Base-by-base conservation (phyloP, 768 basidiomycete genomes). In the Leccinum imitatum region DNA sequence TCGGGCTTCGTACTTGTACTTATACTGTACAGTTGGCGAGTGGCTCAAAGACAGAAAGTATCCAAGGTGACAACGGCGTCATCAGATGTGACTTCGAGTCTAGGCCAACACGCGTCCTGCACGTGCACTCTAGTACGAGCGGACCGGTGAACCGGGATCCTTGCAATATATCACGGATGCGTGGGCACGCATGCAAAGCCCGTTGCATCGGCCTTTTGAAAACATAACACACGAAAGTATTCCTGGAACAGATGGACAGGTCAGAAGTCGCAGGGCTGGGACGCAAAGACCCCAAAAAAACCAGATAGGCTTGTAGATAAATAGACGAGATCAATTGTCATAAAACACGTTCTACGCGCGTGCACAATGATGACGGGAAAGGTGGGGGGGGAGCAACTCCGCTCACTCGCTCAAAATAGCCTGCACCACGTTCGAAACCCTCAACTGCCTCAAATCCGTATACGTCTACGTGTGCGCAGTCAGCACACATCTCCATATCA, bases 391-490 rank as follows among this genome's bases (percentile, higher is more conserved):
- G 6, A 10, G 10, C 14, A 25, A 23, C 48, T 50, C 21, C 48
- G 23, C 50, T 52, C 31, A 52, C n/a, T 52, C 90, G 61, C 84
- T 86, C 66, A 99, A 77, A 68, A 98, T 89, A 44, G 96, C 95
- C 66, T 93, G 85, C 14, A 98, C 96, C 59, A 99, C 95, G 68
- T 97, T 97, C 5, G 80, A 84, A 35, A 98, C 96, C 60, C 90
- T 82, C 63, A 99, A 72, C 71, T 96, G 94, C 54, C 94, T 82
- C 68, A 99, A 75, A 76, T 99, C 97, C 33, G 95, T 97, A 75
- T 98, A 99, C 1, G 97, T 99, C 90, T 98, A 25, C 8, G 4
- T 13, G 60, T 15, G 60, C 48, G 47, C 4, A 35, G 56, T 69
- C 59, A 72, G 58, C 19, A 13, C 11, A 30, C 1, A 30, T 44